phyloP scores from a whole-genome alignment of 768 basidiomycete genomes.

The Pisolithus orientalis region DNA sequence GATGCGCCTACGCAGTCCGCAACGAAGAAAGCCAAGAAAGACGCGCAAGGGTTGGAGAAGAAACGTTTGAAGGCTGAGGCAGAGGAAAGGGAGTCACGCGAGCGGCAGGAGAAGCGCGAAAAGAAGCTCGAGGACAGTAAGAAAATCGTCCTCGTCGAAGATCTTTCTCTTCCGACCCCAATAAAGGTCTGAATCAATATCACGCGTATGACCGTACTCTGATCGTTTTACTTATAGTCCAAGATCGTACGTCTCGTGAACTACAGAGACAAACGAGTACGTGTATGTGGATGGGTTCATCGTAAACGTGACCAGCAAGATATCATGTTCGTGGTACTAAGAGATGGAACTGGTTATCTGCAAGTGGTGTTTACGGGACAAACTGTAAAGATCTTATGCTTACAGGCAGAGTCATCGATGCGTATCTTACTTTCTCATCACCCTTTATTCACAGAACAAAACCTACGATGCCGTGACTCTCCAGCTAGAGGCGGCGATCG shows the following conservation, averaged over 20 bases:
- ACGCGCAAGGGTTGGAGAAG: slow-evolving; percentile 79
- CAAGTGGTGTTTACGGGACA: slow-evolving; percentile 83
- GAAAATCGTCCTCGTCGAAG: slow-evolving; percentile 76
- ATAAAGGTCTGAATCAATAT: slow-evolving; percentile 40
- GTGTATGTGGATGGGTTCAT: slow-evolving; percentile 95
- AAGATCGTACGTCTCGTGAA: slow-evolving; percentile 58
- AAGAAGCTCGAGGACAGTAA: slow-evolving; percentile 84
- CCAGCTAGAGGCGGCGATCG: slow-evolving; percentile 84
- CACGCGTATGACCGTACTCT: no score
- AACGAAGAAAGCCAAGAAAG: slow-evolving; percentile 91
- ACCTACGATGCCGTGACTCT: slow-evolving; percentile 90
- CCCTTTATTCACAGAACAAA: slow-evolving; percentile 52
- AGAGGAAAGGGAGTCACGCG: slow-evolving; percentile 59
- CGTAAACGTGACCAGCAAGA: slow-evolving; percentile 88
- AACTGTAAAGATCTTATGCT: slow-evolving; percentile 44
- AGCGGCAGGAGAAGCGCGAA: slow-evolving; percentile 65
- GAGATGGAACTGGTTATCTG: slow-evolving; percentile 93
- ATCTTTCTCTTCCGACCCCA: slow-evolving; percentile 59
- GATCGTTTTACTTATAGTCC: slow-evolving; percentile 36
- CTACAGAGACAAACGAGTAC: slow-evolving; percentile 67
- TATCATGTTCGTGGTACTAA: slow-evolving; percentile 86
- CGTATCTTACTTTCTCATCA: neutral
- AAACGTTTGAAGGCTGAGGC: slow-evolving; percentile 78
- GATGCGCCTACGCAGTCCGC: slow-evolving; percentile 79
- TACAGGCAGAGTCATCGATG: neutral